Conservation (phyloP, 2,329 filamentous ascomycete genomes). For the Pestalotiopsis sp. region DNA sequence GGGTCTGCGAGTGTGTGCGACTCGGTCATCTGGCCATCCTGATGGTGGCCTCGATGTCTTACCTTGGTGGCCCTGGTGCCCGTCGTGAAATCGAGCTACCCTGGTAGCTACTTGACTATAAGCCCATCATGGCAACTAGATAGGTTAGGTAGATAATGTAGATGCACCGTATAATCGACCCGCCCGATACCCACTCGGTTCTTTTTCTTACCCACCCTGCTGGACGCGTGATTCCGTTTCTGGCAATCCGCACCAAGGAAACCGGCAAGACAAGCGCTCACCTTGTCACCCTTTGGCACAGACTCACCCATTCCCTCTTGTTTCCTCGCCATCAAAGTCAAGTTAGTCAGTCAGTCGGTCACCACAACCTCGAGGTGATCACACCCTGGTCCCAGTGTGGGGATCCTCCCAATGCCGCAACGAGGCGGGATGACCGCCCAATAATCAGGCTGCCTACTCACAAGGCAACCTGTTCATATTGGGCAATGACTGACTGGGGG, state of each 20-base stretch:
- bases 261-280: not conserved
- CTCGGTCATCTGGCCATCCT: not conserved
- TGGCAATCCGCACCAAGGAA: slow-evolving; percentile 1
- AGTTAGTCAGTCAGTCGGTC: not conserved
- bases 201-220: slow-evolving; percentile 5
- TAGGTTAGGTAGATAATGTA: not conserved
- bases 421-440: slow-evolving; percentile 12
- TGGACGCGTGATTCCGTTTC: slow-evolving; percentile 11
- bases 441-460: slow-evolving; percentile 11
- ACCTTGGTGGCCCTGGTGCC: slow-evolving; percentile 2
- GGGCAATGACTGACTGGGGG: slow-evolving; percentile 4
- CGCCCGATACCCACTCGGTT: not conserved
- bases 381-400: not conserved
- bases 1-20: not conserved
- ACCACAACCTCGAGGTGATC: not conserved
- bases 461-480: slow-evolving; percentile 10
- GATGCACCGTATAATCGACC: not conserved
- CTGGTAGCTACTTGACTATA: not conserved
- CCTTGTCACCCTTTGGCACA: not conserved
- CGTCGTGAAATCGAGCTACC: not conserved
- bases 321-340: slow-evolving; percentile 1
- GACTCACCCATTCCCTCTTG: not conserved
- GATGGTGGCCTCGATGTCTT: slow-evolving; percentile 12
- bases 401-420: slow-evolving; percentile 1
- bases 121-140: not conserved